These are phyloP conservation scores for Phoma herbarum DNA, from an alignment of 2,329 filamentous ascomycete genomes.

Conservation along the genomic window DNA sequence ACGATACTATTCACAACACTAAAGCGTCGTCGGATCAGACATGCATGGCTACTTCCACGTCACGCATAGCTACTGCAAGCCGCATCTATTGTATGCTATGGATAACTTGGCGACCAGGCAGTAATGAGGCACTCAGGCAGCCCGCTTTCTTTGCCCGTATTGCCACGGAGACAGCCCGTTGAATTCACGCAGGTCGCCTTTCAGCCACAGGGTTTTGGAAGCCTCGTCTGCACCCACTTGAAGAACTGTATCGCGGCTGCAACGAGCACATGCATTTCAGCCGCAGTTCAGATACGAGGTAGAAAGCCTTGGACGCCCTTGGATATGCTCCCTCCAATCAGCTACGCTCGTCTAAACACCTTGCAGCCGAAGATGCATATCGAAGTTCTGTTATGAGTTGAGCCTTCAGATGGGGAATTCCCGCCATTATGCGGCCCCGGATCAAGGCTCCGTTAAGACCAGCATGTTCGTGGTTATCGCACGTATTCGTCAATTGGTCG, in stretches of 20 bases:
- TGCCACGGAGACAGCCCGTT: slow-evolving; percentile 2
- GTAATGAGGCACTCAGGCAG: slow-evolving; percentile 18
- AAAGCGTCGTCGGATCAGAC: slow-evolving; percentile 12
- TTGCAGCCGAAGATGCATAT: slow-evolving; percentile 5
- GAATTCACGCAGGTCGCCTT: slow-evolving; percentile 9
- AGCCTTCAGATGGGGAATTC: slow-evolving; percentile 3
- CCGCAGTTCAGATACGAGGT: slow-evolving; percentile 17
- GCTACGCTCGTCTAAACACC: neutral
- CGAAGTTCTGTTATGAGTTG: neutral
- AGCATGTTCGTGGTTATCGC: slow-evolving; percentile 17
- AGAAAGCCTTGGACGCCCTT: neutral
- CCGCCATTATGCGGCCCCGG: neutral
- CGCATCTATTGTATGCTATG: slow-evolving; percentile 5
- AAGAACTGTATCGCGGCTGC: slow-evolving; percentile 8
- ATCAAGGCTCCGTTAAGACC: slow-evolving; percentile 4
- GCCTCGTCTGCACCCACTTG: slow-evolving; percentile 6
- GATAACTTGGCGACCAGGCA: slow-evolving; percentile 18
- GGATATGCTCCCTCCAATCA: slow-evolving; percentile 16
- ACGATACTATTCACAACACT: slow-evolving; percentile 9
- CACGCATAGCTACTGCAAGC: slow-evolving; percentile 16
- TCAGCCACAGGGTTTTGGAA: slow-evolving; percentile 8
- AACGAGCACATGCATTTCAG: slow-evolving; percentile 16
- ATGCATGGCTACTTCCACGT: slow-evolving; percentile 16
- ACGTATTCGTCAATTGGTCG: slow-evolving; percentile 32
- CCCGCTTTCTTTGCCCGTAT: neutral